These are phyloP conservation scores for Jatropha podagrica DNA, from an alignment of 441 rosid genomes.

Conservation along the genomic window DNA sequence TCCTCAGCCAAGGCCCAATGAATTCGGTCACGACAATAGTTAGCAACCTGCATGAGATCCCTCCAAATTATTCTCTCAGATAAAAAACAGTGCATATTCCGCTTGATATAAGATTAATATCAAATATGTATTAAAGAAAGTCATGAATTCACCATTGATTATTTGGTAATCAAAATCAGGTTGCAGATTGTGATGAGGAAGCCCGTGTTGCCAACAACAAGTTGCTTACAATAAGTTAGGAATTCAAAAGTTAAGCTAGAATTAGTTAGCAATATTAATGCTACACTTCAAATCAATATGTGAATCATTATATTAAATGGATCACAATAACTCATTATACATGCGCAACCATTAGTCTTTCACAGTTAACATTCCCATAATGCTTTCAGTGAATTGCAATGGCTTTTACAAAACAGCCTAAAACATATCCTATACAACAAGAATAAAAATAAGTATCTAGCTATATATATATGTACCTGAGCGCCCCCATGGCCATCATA, in stretches of 20 bases:
- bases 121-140: not conserved
- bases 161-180: not conserved
- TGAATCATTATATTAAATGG: not conserved
- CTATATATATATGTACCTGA: conserved; percentile 55
- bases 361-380: not conserved
- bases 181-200: not conserved
- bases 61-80: conserved; percentile 34
- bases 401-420: not conserved
- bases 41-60: conserved; percentile 67
- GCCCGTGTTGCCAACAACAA: not conserved
- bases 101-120: not conserved
- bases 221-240: not conserved
- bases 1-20: conserved; percentile 74
- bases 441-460: not conserved
- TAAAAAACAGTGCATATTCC: conserved; percentile 26
- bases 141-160: not conserved
- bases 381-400: not conserved
- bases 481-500: conserved; percentile 97
- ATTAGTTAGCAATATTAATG: not conserved
- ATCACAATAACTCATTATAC: not conserved
- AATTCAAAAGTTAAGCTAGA: not conserved
- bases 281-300: not conserved
- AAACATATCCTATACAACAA: not conserved
- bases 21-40: conserved; percentile 68
- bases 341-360: not conserved